Evolutionary conservation across 441 rosid genomes (phyloP).

Genomic region (Dalechampia spathulata): DNA sequence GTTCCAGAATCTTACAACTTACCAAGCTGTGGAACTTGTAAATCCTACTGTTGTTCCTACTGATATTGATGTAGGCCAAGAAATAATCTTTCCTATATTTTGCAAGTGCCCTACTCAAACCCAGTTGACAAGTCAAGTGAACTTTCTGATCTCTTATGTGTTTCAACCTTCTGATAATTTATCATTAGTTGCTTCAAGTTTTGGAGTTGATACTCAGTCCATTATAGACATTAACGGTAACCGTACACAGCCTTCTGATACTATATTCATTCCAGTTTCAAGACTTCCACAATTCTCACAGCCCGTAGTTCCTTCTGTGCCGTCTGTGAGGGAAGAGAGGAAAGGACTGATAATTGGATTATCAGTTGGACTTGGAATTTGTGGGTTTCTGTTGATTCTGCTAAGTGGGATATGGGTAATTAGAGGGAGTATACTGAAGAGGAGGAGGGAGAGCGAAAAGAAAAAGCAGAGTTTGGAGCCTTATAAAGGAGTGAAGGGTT

Average conservation of each 20-base stretch:
- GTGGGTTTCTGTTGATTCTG: slow-evolving; percentile 29
- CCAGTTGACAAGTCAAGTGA: slow-evolving; percentile 21
- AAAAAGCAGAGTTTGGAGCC: slow-evolving; percentile 21
- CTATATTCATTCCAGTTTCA: slow-evolving; percentile 45
- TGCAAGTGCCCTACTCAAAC: slow-evolving; percentile 53
- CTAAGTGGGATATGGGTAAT: slow-evolving; percentile 16
- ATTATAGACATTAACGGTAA: slow-evolving; percentile 41
- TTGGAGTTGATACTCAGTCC: slow-evolving; percentile 32
- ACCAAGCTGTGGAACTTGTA: slow-evolving; percentile 48
- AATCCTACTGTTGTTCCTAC: slow-evolving; percentile 47
- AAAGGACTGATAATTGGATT: slow-evolving; percentile 38
- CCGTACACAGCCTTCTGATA: slow-evolving; percentile 22
- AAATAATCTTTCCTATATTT: slow-evolving; percentile 41
- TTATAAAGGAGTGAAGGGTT: slow-evolving; percentile 11
- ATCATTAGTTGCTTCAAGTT: slow-evolving; percentile 41
- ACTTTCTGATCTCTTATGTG: slow-evolving; percentile 51
- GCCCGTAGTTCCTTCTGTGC: slow-evolving; percentile 24
- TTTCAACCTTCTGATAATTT: slow-evolving; percentile 49
- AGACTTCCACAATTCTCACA: slow-evolving; percentile 43
- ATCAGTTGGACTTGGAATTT: slow-evolving; percentile 42
- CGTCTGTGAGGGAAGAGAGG: slow-evolving; percentile 27
- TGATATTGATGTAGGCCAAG: slow-evolving; percentile 27
- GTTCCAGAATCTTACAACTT: slow-evolving; percentile 54
- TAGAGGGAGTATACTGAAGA: slow-evolving; percentile 24
- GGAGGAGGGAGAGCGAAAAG: slow-evolving; percentile 12